Percentiles rank a stretch among this genome's conserved stretches.
Conservation (phyloP, 306 rosid genomes). For the Trichosanthes cucumerina region DNA sequence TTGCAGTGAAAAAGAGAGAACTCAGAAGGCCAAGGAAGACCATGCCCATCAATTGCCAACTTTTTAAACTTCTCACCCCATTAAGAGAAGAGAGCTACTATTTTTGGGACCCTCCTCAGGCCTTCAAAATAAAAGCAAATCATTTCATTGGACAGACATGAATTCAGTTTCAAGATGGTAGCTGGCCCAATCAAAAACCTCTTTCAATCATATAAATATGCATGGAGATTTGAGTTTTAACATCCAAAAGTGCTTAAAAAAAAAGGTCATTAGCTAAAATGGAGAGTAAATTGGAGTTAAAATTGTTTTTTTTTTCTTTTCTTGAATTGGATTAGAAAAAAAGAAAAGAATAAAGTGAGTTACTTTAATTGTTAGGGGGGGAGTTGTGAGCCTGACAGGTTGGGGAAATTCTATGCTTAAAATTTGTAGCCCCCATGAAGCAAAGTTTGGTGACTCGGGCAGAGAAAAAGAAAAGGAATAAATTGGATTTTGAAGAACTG, state of each 20-base stretch:
- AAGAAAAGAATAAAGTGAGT: background rate
- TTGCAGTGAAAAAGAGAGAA: slow-evolving; percentile 6
- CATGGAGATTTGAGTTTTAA: slow-evolving; percentile 19
- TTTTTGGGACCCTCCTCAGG: background rate
- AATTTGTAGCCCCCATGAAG: background rate
- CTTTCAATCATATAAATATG: slow-evolving; percentile 27
- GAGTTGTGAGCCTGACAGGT: background rate
- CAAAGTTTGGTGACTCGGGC: slow-evolving; percentile 34
- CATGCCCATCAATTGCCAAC: background rate
- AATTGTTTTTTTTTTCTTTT: too few species aligned
- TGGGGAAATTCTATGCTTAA: background rate
- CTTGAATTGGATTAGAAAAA: background rate
- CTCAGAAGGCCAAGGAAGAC: background rate
- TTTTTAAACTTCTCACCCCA: slow-evolving; percentile 7
- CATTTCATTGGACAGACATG: slow-evolving; percentile 35
- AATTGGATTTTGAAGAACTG: slow-evolving; percentile 8
- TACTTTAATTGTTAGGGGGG: background rate
- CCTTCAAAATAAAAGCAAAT: slow-evolving; percentile 21
- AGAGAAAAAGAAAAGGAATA: slow-evolving; percentile 49
- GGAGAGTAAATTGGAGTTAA: background rate
- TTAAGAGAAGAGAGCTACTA: background rate
- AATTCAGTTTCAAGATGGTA: slow-evolving; percentile 20
- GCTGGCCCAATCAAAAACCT: slow-evolving; percentile 21
- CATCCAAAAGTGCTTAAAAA: background rate
- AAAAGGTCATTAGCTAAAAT: background rate